Percentiles rank a stretch among this genome's conserved stretches.
Evolutionary conservation across 2,329 filamentous ascomycete species (phyloP).

Genomic region (Sclerotinia minor): DNA sequence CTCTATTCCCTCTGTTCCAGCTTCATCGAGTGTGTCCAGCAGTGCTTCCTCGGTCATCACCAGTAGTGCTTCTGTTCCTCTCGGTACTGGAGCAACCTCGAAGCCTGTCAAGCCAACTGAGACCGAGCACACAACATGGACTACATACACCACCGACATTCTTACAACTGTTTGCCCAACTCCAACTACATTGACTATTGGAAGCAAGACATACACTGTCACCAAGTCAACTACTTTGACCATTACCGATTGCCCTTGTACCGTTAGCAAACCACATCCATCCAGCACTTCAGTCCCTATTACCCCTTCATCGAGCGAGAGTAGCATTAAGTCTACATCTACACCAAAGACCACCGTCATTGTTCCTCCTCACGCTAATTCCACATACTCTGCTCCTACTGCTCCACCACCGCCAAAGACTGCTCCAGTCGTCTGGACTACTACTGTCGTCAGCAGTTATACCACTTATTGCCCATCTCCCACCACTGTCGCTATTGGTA

Average conservation of each 20-base stretch:
- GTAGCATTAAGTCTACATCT: slow-evolving; percentile 16
- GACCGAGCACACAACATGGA: slow-evolving; percentile 24
- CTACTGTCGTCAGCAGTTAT: slow-evolving; percentile 20
- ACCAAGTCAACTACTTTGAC: slow-evolving; percentile 55
- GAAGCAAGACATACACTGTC: slow-evolving; percentile 55
- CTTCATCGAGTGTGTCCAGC: slow-evolving; percentile 10
- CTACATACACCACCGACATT: slow-evolving; percentile 24
- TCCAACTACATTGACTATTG: slow-evolving; percentile 46
- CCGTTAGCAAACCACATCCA: slow-evolving; percentile 27
- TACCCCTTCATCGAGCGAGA: slow-evolving; percentile 8
- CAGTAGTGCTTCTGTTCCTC: slow-evolving; percentile 12
- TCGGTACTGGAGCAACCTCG: neutral
- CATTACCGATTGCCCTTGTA: slow-evolving; percentile 51
- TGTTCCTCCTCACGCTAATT: slow-evolving; percentile 18
- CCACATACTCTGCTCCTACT: slow-evolving; percentile 13
- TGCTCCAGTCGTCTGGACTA: slow-evolving; percentile 21
- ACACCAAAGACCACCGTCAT: slow-evolving; percentile 24
- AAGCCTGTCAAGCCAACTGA: slow-evolving; percentile 4
- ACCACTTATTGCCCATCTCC: slow-evolving; percentile 30
- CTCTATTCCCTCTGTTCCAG: slow-evolving; percentile 5
- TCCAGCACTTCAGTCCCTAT: slow-evolving; percentile 5
- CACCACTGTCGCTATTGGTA: slow-evolving; percentile 29
- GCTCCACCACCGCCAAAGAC: slow-evolving; percentile 12
- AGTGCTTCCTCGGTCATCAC: neutral
- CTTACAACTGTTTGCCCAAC: slow-evolving; percentile 23